Base-by-base conservation (phyloP, 495 filamentous ascomycete genomes). In the Neurospora sp. region DNA sequence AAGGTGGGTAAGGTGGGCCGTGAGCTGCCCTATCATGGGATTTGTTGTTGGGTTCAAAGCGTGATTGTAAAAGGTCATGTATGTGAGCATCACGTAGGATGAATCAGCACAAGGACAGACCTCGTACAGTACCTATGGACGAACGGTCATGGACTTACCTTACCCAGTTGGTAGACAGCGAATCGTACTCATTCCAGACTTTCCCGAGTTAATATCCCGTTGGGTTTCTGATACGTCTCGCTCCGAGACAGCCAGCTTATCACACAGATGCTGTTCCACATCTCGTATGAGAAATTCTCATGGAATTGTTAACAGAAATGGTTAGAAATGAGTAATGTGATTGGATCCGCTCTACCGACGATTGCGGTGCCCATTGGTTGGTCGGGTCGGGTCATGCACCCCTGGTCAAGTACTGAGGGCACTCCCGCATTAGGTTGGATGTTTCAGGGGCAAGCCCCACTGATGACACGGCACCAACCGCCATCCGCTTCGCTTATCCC, bases 191-290 rank as follows among this genome's bases (percentile, higher is more conserved):
- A 31, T 31, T 35, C 53, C 53, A 16, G 12, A 35, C 12, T 61
- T 35, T 27, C 5, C 14, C 2, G 27, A 16, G 10, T 61, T 61
- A 16, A 16, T 61, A 35, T 35, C 53, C 20, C 20, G 8, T 53
- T 53, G 20, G 45, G 20, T 53, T 53, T 53, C 45, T 18, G 39
- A 14, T 68, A 45, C 16, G 4, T n/a, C 38, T 35, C 31, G 16
- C 16, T 39, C 47, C 8, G 40, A 72, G n/a, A 22, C n/a, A 69
- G 71, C 39, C 65, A 72, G 16, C 71, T 72, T 40, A 47, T 70
- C 71, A 40, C 65, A 69, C 61, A 72, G 71, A 27, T 53, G 45
- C 0, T 27, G 45, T 53, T 53, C 20, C 4, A 53, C 45, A 53
- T 22, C 7, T 45, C 42, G 42, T 45, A 45, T 20, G 42, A 45